Evolutionary conservation across 768 basidiomycete genomes (phyloP).

Genomic region (Nidularia pulvinata): DNA sequence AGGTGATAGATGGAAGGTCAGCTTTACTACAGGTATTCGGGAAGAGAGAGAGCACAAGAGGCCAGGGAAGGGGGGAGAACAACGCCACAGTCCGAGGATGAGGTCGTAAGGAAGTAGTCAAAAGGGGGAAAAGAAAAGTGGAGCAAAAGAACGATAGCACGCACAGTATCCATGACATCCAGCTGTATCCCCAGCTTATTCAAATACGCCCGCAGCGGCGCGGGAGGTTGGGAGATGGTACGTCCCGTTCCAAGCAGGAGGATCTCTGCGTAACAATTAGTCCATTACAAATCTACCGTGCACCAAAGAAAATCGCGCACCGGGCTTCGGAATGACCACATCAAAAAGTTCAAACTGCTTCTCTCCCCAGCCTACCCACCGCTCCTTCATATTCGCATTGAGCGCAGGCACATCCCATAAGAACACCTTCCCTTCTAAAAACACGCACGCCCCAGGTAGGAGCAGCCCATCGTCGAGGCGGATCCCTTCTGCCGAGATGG

Average conservation of each 20-base stretch:
- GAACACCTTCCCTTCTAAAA: constrained; percentile 84
- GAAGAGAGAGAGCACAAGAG: no score
- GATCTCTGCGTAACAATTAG: constrained; percentile 77
- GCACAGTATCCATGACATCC: constrained; percentile 87
- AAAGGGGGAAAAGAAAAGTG: neutral
- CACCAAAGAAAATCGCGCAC: constrained; percentile 21
- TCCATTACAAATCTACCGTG: neutral
- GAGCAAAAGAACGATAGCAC: constrained; percentile 21
- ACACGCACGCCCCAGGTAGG: constrained; percentile 76
- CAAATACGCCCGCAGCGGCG: constrained; percentile 62
- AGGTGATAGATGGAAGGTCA: neutral
- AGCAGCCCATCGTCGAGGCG: constrained; percentile 78
- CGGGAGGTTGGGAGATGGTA: constrained; percentile 68
- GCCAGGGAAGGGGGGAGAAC: no score
- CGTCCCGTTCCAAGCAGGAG: constrained; percentile 87
- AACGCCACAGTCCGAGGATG: no score
- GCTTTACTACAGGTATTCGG: no score
- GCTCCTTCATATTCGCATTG: constrained; percentile 9
- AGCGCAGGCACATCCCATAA: constrained; percentile 85
- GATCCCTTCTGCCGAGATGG: constrained; percentile 63
- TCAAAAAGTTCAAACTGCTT: constrained; percentile 85
- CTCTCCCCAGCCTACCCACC: constrained; percentile 70
- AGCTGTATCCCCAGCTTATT: constrained; percentile 81
- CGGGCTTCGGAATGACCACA: constrained; percentile 81
- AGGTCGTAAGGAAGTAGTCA: no score